phyloP scores from a whole-genome alignment of 2,329 filamentous ascomycete species.

The Pyricularia sp. region DNA sequence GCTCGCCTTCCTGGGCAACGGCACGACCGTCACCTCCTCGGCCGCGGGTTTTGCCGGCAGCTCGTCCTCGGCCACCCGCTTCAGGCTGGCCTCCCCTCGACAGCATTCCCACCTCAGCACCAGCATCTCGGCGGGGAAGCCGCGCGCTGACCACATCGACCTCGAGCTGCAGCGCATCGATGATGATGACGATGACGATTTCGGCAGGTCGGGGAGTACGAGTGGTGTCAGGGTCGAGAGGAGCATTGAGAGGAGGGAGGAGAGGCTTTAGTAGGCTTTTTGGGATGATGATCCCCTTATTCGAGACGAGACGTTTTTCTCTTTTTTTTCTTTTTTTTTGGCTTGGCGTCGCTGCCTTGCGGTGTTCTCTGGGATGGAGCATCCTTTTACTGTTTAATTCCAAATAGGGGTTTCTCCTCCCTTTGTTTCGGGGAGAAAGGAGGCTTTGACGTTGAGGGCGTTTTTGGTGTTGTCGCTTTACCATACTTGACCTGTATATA shows the following conservation, averaged over 20 bases:
- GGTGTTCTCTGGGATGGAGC: neutral
- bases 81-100: neutral
- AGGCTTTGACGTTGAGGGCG: neutral
- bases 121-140: slow-evolving; percentile 4
- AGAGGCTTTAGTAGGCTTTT: neutral
- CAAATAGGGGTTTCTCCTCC: neutral
- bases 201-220: neutral
- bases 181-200: slow-evolving; percentile 6
- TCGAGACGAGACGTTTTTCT: too few relatives aligned
- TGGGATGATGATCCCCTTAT: too few relatives aligned
- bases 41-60: slow-evolving; percentile 1
- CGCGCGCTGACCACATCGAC: slow-evolving; percentile 10
- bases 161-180: slow-evolving; percentile 15
- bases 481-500: neutral
- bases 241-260: neutral
- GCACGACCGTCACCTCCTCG: neutral
- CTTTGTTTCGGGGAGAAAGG: too few relatives aligned
- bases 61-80: slow-evolving; percentile 1
- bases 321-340: too few relatives aligned
- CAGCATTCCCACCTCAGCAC: slow-evolving; percentile 5
- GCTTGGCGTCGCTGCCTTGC: too few relatives aligned
- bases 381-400: neutral
- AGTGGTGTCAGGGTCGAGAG: neutral
- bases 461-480: neutral
- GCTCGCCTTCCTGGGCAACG: slow-evolving; percentile 5